A percentile compares a stretch with the other conserved stretches of the same genome.
Evolutionary conservation across 164 flowering plant genomes (phyloP).

Genomic region (Stephania japonica): DNA sequence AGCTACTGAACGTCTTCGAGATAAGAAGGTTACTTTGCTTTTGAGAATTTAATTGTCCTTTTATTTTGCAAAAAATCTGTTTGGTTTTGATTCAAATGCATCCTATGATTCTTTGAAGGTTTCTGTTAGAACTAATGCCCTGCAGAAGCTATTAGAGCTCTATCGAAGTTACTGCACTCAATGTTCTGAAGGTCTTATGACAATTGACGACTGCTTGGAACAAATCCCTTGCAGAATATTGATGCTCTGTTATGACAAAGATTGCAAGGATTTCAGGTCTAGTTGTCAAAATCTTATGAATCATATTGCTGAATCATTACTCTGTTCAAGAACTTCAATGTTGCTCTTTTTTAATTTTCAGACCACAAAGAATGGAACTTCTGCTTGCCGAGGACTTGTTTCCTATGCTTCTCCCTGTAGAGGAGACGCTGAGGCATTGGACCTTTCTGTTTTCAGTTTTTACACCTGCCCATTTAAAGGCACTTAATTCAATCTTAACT

Average conservation of each 20-base stretch:
- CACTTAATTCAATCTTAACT: slow-evolving; percentile 54
- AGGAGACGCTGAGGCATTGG: slow-evolving; percentile 78
- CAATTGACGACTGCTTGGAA: slow-evolving; percentile 46
- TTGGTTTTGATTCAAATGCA: not conserved
- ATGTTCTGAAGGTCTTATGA: slow-evolving; percentile 48
- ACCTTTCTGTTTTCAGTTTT: slow-evolving; percentile 60
- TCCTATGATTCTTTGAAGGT: slow-evolving; percentile 34
- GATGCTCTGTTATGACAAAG: slow-evolving; percentile 84
- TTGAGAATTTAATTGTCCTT: not conserved
- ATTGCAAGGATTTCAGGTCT: slow-evolving; percentile 85
- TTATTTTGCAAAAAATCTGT: not conserved
- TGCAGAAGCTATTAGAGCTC: slow-evolving; percentile 68
- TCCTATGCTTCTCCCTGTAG: slow-evolving; percentile 58
- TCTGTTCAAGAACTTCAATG: not conserved
- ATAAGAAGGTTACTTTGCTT: slow-evolving; percentile 61
- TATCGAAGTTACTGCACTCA: slow-evolving; percentile 64
- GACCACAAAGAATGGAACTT: slow-evolving; percentile 77
- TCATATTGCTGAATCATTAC: not conserved
- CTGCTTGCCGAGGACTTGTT: slow-evolving; percentile 69
- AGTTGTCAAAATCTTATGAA: slow-evolving; percentile 9
- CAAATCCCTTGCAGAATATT: slow-evolving; percentile 77
- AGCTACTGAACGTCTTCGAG: slow-evolving; percentile 76
- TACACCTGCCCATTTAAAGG: slow-evolving; percentile 56
- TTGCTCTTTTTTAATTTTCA: slow-evolving; percentile 21
- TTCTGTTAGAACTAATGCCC: slow-evolving; percentile 70